Evolutionary conservation across 208 protist genomes (phyloP).

Genomic region (Naegleria lovaniensis): DNA sequence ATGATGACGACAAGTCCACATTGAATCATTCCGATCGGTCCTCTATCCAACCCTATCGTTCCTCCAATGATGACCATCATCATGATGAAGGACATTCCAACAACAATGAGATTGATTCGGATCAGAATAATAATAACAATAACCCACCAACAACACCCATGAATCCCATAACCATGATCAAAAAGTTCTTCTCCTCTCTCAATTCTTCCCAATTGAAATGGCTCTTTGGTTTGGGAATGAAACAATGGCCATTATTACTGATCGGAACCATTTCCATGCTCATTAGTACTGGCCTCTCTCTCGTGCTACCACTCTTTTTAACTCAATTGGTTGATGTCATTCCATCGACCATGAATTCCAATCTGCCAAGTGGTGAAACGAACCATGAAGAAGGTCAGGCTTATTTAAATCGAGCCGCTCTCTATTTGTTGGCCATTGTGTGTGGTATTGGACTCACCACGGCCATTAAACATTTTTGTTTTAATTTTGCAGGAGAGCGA

Average conservation of each 20-base stretch:
- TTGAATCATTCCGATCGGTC: no score
- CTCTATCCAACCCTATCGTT: no score
- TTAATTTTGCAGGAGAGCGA: background rate
- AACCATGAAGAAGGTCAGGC: background rate
- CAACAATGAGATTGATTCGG: background rate
- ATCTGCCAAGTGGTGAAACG: no score
- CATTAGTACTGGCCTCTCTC: background rate
- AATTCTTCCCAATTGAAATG: background rate
- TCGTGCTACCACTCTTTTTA: background rate
- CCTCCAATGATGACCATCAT: background rate
- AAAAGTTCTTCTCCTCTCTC: no score
- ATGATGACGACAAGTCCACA: no score
- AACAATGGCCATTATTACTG: background rate
- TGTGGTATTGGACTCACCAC: background rate
- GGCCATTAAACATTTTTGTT: background rate
- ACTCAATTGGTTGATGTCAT: background rate
- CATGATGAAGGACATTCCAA: background rate
- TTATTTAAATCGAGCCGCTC: background rate
- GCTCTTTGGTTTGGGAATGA: background rate
- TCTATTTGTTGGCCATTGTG: background rate
- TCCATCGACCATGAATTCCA: background rate
- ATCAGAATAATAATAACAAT: background rate
- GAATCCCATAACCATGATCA: no score
- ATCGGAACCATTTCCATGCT: background rate
- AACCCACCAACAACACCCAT: background rate